Evolutionary conservation across 2,329 filamentous ascomycete genomes (phyloP), one percentile per base, ranked within the genome.

Genomic region (Dactylellina sp.): DNA sequence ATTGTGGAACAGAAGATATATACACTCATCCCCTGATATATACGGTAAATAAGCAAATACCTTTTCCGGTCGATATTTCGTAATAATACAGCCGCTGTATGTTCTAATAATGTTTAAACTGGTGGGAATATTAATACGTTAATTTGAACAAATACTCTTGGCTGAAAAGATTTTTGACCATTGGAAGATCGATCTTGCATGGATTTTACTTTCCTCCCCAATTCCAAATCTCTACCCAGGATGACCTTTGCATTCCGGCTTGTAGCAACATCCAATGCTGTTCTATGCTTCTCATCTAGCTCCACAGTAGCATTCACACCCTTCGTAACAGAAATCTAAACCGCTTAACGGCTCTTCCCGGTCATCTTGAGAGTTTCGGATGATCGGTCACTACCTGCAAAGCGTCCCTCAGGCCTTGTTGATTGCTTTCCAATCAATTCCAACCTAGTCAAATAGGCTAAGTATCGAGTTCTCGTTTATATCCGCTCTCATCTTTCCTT

Each of bases 341-440:
- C 57, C 56, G 40, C 22, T 39, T 61, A 20, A 12, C 24, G 11
- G 53, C 53, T 25, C 53, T 57, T 16, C 53, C 53, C 3, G 53
- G 53, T 35, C 53, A 57, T 2, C 2, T 24, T 3, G 20, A 42
- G 1, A 25, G 20, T 14, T 57, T 16, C 12, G 53, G 53, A 5
- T 57, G 9, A 18, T 18, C 25, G n/a, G 53, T 35, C 1, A 57
- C 53, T 1, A 61, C 28, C 22, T 61, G 56, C 11, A 61, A 50
- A 61, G 56, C 56, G 56, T 61, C 14, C 49, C 42, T 35, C 44
- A 25, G 12, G 28, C 46, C 28, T 52, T 32, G 24, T 62, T 62
- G 20, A 62, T 12, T 12, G 28, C 57, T 9, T 52, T 50, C 57
- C 57, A 62, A 62, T 62, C 57, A 28, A 62, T 52, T 6, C 57